Percentiles rank a stretch among this genome's conserved stretches.
These are phyloP conservation scores for Diplogelasinospora grovesii DNA, from an alignment of 495 filamentous ascomycete species.

Conservation along the genomic window DNA sequence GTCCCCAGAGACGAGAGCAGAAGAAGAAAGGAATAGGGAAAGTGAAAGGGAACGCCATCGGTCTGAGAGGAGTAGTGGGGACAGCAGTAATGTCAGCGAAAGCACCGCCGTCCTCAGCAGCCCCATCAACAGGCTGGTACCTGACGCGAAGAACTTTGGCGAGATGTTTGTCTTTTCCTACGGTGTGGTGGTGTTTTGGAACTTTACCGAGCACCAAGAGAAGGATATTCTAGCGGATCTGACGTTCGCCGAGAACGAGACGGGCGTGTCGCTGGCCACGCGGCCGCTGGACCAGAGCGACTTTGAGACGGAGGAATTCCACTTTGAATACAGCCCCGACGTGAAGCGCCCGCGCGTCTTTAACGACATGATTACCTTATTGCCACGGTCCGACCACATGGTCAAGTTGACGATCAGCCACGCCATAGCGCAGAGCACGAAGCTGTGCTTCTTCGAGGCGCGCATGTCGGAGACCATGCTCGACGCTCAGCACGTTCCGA, in stretches of 20 bases:
- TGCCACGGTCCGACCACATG: slow-evolving; percentile 90
- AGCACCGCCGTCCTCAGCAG: slow-evolving; percentile 13
- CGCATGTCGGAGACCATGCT: slow-evolving; percentile 91
- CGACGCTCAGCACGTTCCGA: slow-evolving; percentile 86
- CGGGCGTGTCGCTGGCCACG: slow-evolving; percentile 55
- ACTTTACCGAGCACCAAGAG: slow-evolving; percentile 90
- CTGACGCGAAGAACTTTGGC: slow-evolving; percentile 67
- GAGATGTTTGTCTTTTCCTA: slow-evolving; percentile 99
- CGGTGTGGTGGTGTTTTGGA: slow-evolving; percentile 98
- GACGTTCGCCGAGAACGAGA: slow-evolving; percentile 70
- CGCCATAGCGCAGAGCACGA: slow-evolving; percentile 95
- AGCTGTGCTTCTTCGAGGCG: slow-evolving; percentile 94
- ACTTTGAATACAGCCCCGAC: slow-evolving; percentile 89
- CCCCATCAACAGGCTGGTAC: slow-evolving; percentile 47
- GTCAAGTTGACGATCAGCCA: slow-evolving; percentile 96
- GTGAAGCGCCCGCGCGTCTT: slow-evolving; percentile 85
- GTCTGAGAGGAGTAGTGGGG: too few species aligned
- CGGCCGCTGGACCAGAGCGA: slow-evolving; percentile 73
- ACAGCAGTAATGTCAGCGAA: slow-evolving; percentile 11
- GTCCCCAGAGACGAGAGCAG: too few species aligned
- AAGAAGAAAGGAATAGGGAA: too few species aligned
- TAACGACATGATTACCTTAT: slow-evolving; percentile 98
- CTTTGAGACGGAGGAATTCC: slow-evolving; percentile 97
- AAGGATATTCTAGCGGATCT: slow-evolving; percentile 95
- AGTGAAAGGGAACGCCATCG: too few species aligned